Evolutionary conservation across 176 grass and related monocot genomes (phyloP).

Genomic region (Elaeis guineensis): DNA sequence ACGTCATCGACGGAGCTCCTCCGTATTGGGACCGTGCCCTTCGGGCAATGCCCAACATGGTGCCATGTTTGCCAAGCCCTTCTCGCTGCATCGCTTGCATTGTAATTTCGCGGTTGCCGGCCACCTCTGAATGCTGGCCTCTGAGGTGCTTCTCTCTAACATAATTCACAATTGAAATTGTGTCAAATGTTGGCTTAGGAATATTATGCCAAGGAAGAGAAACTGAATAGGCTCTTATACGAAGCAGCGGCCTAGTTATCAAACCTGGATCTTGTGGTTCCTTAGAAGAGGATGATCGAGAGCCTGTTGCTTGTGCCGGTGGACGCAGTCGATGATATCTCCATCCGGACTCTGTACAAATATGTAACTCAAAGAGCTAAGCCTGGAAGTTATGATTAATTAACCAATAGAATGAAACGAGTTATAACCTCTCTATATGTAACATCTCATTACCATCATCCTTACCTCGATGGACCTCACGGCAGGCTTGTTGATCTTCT

Average conservation of each 20-base stretch:
- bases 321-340: conserved; percentile 88
- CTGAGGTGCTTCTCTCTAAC: conserved; percentile 21
- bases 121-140: conserved; percentile 22
- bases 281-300: conserved; percentile 71
- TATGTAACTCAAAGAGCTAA: no score
- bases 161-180: no score
- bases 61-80: conserved; percentile 83
- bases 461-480: conserved; percentile 50
- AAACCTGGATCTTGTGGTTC: conserved; percentile 59
- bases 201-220: no score
- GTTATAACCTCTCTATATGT: no score
- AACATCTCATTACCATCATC: background rate
- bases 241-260: no score
- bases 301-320: conserved; percentile 49
- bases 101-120: background rate
- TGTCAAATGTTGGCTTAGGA: no score
- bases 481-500: conserved; percentile 53
- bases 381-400: no score
- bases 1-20: conserved; percentile 58
- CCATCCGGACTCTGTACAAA: conserved; percentile 50
- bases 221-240: no score
- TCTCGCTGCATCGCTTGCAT: background rate
- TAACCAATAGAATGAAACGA: no score
- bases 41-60: conserved; percentile 60
- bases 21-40: conserved; percentile 64